A percentile compares a stretch with the other conserved stretches of the same genome.
Conservation (phyloP, 139 green algal genomes). For the Auxenochlorella protothecoides region DNA sequence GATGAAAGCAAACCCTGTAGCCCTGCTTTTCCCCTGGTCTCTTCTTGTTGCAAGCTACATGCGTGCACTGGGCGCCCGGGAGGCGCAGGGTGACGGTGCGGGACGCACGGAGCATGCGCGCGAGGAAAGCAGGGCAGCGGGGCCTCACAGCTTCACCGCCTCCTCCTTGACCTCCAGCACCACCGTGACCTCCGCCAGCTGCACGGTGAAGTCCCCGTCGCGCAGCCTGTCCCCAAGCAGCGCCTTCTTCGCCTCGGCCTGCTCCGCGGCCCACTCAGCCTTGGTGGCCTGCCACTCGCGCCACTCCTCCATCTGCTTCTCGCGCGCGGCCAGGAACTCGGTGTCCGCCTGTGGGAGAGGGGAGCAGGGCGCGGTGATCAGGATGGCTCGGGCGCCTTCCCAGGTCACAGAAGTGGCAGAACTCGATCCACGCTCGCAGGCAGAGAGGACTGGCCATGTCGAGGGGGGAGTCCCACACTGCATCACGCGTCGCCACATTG, state of each 20-base stretch:
- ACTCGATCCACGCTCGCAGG: too few species aligned
- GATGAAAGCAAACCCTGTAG: too few species aligned
- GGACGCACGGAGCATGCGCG: background rate
- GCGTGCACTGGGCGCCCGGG: too few species aligned
- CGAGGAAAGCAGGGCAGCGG: background rate
- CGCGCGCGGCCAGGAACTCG: constrained; percentile 62
- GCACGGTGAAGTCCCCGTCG: constrained; percentile 29
- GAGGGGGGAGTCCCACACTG: too few species aligned
- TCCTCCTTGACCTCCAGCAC: constrained; percentile 67
- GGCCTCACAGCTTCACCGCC: constrained; percentile 11
- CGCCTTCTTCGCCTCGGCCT: constrained; percentile 6
- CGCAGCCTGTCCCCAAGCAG: constrained; percentile 20
- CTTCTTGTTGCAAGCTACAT: too few species aligned
- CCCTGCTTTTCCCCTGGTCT: too few species aligned
- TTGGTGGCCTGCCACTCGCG: constrained; percentile 29
- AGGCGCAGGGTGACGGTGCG: too few species aligned
- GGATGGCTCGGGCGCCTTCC: too few species aligned
- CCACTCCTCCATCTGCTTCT: constrained; percentile 66
- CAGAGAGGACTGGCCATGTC: too few species aligned
- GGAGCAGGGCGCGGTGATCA: background rate
- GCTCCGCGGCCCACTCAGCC: constrained; percentile 10
- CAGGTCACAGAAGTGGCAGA: too few species aligned
- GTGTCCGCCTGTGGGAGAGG: constrained; percentile 43
- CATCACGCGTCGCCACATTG: too few species aligned
- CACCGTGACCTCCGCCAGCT: constrained; percentile 59